Evolutionary conservation across 2,329 filamentous ascomycete genomes (phyloP).

Genomic region (Hypoxylon rubiginosum): DNA sequence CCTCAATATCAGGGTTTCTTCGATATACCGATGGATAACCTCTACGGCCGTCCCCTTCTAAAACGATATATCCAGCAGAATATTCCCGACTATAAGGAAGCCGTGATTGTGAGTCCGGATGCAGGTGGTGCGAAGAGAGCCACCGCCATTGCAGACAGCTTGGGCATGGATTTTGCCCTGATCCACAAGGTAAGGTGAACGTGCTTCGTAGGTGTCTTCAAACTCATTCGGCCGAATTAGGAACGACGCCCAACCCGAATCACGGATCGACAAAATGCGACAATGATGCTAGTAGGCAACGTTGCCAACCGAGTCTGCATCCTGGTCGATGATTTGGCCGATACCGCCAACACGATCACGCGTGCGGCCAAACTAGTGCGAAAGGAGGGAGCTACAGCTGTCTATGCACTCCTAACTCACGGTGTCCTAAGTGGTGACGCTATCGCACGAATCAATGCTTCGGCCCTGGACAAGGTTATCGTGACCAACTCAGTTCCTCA

Average conservation of each 20-base stretch:
- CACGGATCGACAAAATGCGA: conserved; percentile 88
- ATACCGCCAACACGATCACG: conserved; percentile 97
- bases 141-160: conserved; percentile 91
- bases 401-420: conserved; percentile 94
- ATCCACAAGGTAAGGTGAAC: conserved; percentile 87
- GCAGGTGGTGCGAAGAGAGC: conserved; percentile 97
- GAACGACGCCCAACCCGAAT: conserved; percentile 91
- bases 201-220: conserved; percentile 46
- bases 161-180: conserved; percentile 95
- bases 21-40: conserved; percentile 97
- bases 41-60: conserved; percentile 85
- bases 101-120: conserved; percentile 95
- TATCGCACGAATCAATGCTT: conserved; percentile 93
- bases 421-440: conserved; percentile 96
- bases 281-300: conserved; percentile 95
- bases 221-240: conserved; percentile 62
- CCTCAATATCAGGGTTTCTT: conserved; percentile 99
- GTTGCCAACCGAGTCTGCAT: conserved; percentile 86
- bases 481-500: conserved; percentile 97
- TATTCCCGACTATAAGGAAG: conserved; percentile 86
- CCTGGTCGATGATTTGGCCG: conserved; percentile 92
- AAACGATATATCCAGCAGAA: conserved; percentile 81
- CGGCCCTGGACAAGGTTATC: conserved; percentile 90
- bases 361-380: conserved; percentile 96
- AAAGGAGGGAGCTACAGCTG: conserved; percentile 90